Conservation (phyloP, 1,284 basidiomycete genomes). For the Wolfiporia cocos region DNA sequence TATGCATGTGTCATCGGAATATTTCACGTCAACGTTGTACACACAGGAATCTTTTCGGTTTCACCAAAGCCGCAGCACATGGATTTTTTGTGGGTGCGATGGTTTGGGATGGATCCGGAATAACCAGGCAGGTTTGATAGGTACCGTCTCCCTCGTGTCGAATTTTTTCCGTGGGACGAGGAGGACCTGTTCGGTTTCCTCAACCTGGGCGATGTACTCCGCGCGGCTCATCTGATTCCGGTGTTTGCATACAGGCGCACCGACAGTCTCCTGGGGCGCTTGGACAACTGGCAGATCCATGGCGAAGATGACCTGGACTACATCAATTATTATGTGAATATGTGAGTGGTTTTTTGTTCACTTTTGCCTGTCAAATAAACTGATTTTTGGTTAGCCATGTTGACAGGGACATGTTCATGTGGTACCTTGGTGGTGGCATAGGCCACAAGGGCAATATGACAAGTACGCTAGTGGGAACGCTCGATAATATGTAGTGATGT, state of each 20-base stretch:
- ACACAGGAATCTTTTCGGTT: background rate
- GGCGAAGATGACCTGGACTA: constrained; percentile 11
- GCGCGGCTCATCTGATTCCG: constrained; percentile 31
- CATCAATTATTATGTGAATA: constrained; percentile 15
- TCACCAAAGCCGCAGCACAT: constrained; percentile 11
- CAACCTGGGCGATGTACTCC: constrained; percentile 29
- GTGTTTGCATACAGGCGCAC: constrained; percentile 17
- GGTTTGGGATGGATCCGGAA: constrained; percentile 22
- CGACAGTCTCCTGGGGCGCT: background rate
- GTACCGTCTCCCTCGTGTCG: constrained; percentile 24
- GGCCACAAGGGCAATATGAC: constrained; percentile 15
- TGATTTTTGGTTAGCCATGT: too few relatives aligned
- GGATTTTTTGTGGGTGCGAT: constrained; percentile 32
- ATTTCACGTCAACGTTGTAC: constrained; percentile 18
- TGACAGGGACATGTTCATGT: constrained; percentile 23
- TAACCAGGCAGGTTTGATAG: constrained; percentile 11
- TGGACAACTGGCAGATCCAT: background rate
- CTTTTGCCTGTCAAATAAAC: too few relatives aligned
- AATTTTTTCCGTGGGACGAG: constrained; percentile 21
- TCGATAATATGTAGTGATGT: too few relatives aligned
- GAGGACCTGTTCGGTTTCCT: constrained; percentile 33
- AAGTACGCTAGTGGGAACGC: too few relatives aligned
- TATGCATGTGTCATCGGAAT: constrained; percentile 15
- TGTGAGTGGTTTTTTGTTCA: constrained; percentile 14
- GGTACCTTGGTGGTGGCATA: constrained; percentile 16